These are phyloP conservation scores for Moesziomyces globuligerus DNA, from an alignment of 1,284 basidiomycete species.

Conservation along the genomic window DNA sequence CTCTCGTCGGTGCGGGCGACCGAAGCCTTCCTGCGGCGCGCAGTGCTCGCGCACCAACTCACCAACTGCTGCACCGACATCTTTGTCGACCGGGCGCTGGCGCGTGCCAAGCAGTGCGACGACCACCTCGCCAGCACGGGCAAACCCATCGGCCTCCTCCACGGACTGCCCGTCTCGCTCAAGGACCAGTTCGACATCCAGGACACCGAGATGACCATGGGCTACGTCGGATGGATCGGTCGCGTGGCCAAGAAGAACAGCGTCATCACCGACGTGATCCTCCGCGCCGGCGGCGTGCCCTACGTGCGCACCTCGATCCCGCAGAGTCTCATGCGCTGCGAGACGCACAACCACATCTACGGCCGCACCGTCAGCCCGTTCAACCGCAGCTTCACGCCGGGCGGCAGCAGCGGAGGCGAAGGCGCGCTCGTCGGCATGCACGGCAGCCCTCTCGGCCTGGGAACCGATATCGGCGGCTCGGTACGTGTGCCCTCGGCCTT, in stretches of 20 bases:
- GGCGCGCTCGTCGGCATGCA: constrained; percentile 79
- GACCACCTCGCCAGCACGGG: constrained; percentile 74
- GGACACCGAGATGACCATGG: constrained; percentile 77
- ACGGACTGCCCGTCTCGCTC: constrained; percentile 77
- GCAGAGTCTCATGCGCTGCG: constrained; percentile 85
- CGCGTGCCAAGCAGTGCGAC: constrained; percentile 75
- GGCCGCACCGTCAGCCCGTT: constrained; percentile 80
- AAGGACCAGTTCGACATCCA: constrained; percentile 74
- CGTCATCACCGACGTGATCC: constrained; percentile 71
- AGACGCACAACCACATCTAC: constrained; percentile 83
- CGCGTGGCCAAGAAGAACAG: constrained; percentile 3
- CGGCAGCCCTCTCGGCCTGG: constrained; percentile 80
- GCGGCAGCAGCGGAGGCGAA: constrained; percentile 83
- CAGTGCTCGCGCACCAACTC: constrained; percentile 42
- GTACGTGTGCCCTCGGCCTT: constrained; percentile 82
- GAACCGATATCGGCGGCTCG: constrained; percentile 74
- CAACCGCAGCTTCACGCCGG: constrained; percentile 74
- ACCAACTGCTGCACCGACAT: constrained; percentile 47
- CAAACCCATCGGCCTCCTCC: constrained; percentile 73
- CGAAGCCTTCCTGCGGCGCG: constrained; percentile 41
- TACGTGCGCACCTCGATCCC: constrained; percentile 82
- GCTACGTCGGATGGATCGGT: constrained; percentile 73
- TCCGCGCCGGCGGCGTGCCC: constrained; percentile 78
- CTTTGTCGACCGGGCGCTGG: constrained; percentile 72
- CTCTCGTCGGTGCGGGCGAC: constrained; percentile 31